These are phyloP conservation scores for Tulasnella sp. DNA, from an alignment of 768 basidiomycete genomes.

Conservation along the genomic window DNA sequence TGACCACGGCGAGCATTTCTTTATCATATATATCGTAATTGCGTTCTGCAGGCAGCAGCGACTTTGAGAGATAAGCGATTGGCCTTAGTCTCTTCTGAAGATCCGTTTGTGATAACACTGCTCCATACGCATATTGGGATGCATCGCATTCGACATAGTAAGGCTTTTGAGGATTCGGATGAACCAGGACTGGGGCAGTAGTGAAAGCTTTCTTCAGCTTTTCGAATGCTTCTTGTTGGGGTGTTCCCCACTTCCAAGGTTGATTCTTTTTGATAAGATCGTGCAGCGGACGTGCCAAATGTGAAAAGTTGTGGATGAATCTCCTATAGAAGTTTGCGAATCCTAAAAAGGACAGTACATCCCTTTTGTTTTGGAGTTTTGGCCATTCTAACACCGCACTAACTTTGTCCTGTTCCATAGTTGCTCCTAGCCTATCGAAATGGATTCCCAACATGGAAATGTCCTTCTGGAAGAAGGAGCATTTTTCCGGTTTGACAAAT, in stretches of 20 bases:
- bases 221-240: constrained; percentile 6
- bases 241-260: not conserved
- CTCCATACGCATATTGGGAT: constrained; percentile 12
- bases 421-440: constrained; percentile 14
- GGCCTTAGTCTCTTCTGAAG: constrained; percentile 1
- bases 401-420: constrained; percentile 21
- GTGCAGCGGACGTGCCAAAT: constrained; percentile 15
- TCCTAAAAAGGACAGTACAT: constrained; percentile 21
- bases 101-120: constrained; percentile 8
- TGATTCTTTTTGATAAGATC: constrained; percentile 18
- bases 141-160: constrained; percentile 1
- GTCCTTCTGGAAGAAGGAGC: not conserved
- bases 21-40: constrained; percentile 24
- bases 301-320: constrained; percentile 22
- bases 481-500: not conserved
- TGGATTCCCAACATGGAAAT: constrained; percentile 18
- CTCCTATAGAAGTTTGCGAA: constrained; percentile 24
- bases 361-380: constrained; percentile 17
- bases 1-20: constrained; percentile 24
- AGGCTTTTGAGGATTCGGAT: not conserved
- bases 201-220: constrained; percentile 10
- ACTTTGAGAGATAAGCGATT: constrained; percentile 6
- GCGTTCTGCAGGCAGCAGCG: constrained; percentile 6
- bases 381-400: constrained; percentile 21
- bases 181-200: constrained; percentile 5